Conservation (phyloP, 2,329 filamentous ascomycete species). For the Ophiostoma perfectum region DNA sequence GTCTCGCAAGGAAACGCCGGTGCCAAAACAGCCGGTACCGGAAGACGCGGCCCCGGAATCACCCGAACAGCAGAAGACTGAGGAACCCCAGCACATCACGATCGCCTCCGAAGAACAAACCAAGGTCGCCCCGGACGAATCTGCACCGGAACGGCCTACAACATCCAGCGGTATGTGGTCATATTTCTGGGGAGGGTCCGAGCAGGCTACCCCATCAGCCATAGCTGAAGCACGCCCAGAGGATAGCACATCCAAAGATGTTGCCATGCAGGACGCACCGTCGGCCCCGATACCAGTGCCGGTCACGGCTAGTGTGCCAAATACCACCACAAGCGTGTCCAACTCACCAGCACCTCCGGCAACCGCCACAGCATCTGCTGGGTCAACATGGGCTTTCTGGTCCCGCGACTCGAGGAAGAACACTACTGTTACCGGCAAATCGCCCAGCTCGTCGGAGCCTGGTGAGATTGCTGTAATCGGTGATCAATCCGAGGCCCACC, state of each 20-base stretch:
- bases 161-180: slow-evolving; percentile 27
- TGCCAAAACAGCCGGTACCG: not conserved
- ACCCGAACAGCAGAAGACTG: slow-evolving; percentile 19
- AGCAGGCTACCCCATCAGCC: slow-evolving; percentile 20
- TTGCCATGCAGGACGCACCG: slow-evolving; percentile 37
- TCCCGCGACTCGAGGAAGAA: slow-evolving; percentile 50
- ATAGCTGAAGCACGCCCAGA: slow-evolving; percentile 1
- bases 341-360: slow-evolving; percentile 33
- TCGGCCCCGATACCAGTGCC: slow-evolving; percentile 23
- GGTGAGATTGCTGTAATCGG: slow-evolving; percentile 55
- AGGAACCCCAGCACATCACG: not conserved
- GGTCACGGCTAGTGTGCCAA: slow-evolving; percentile 25
- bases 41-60: slow-evolving; percentile 17
- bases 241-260: slow-evolving; percentile 29
- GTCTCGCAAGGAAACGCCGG: slow-evolving; percentile 16
- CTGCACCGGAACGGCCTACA: slow-evolving; percentile 23
- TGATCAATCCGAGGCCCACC: slow-evolving; percentile 52
- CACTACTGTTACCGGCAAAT: slow-evolving; percentile 30
- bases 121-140: not conserved
- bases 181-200: slow-evolving; percentile 35
- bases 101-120: not conserved
- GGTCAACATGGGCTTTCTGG: slow-evolving; percentile 79
- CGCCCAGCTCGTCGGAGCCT: slow-evolving; percentile 33
- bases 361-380: slow-evolving; percentile 37
- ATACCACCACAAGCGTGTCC: slow-evolving; percentile 20